phyloP scores from a whole-genome alignment of 1,139 yeast genomes.

The Protomyces arabidopsidicola region DNA sequence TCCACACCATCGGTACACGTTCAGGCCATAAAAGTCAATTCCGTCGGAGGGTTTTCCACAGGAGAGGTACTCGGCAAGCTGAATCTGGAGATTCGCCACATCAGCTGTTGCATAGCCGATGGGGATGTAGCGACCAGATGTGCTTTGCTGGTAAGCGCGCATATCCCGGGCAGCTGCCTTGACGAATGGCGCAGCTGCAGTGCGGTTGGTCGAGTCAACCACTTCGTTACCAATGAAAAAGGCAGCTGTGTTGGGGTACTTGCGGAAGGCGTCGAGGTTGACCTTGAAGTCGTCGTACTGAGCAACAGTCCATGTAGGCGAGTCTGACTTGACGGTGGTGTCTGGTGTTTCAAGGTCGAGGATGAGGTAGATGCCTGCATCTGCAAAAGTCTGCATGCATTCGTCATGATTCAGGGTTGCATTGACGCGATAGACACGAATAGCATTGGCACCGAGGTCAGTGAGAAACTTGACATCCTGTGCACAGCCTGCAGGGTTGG shows the following conservation, averaged over 20 bases:
- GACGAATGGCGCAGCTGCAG: conserved; percentile 53
- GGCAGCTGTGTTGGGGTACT: conserved; percentile 82
- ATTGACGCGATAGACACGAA: conserved; percentile 80
- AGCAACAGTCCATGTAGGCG: conserved; percentile 78
- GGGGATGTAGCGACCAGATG: conserved; percentile 66
- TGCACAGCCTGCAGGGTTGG: conserved; percentile 63
- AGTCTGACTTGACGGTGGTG: conserved; percentile 72
- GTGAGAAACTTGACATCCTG: conserved; percentile 71
- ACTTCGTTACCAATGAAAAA: conserved; percentile 95
- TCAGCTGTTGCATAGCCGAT: conserved; percentile 98
- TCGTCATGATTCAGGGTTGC: conserved; percentile 78
- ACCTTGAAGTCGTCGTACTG: conserved; percentile 82
- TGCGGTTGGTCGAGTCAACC: conserved; percentile 72
- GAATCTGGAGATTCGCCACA: conserved; percentile 66
- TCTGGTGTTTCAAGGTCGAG: conserved; percentile 89
- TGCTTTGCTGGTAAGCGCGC: conserved; percentile 58
- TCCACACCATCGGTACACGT: conserved; percentile 96
- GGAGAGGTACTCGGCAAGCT: conserved; percentile 75
- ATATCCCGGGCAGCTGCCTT: conserved; percentile 78
- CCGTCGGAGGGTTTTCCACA: conserved; percentile 61
- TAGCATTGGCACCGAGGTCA: conserved; percentile 72
- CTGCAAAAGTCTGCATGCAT: conserved; percentile 86
- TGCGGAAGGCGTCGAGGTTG: conserved; percentile 75
- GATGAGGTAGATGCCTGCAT: conserved; percentile 85
- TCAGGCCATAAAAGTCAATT: conserved; percentile 91